Evolutionary conservation across 2,329 filamentous ascomycete genomes (phyloP), one percentile per base, ranked within the genome.

Genomic region (Lojkania enalia): DNA sequence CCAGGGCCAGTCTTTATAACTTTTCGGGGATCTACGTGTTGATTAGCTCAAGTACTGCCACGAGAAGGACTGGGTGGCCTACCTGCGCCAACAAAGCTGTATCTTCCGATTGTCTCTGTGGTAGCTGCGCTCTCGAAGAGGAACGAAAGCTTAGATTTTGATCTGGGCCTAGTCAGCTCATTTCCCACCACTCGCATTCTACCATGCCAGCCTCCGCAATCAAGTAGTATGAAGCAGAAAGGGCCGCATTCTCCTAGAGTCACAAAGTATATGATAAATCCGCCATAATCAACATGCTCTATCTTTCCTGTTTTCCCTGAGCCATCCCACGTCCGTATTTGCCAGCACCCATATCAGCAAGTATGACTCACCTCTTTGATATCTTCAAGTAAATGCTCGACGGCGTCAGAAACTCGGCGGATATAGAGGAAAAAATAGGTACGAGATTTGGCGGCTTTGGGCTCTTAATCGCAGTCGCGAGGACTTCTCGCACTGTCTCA

Each of bases 361-460:
- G 25, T 7, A 78, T 45, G 46, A 67, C 78, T 74, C 73, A 87
- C 78, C 86, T 84, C 51, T 84, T 80, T 25, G 88, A 86, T 57
- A 96, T 80, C 73, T 96, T 97, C 55, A 99, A 81, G 72, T 97
- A 99, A 58, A 95, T 92, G 51, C 88, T 83, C n/a, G 90, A 92
- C 2, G 94, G 94, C 1, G 92, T 99, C 69, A 97, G 81, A 57
- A 97, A 85, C 71, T 96, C 92, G 59, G 92, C 92, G 4, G 90
- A 84, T 59, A 96, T 90, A 54, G 91, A 88, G 19, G 87, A 85
- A 71, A 86, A 90, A 31, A 96, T 71, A 2, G 90, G 90, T 6
- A 96, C 81, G 51, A 95, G 81, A 60, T 94, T 96, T 3, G 87
- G 85, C 45, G 83, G 74, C 55, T 81, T 80, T 42, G 76, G 65